Evolutionary conservation across 2,329 filamentous ascomycete species (phyloP).

Genomic region (Alternaria arborescens): DNA sequence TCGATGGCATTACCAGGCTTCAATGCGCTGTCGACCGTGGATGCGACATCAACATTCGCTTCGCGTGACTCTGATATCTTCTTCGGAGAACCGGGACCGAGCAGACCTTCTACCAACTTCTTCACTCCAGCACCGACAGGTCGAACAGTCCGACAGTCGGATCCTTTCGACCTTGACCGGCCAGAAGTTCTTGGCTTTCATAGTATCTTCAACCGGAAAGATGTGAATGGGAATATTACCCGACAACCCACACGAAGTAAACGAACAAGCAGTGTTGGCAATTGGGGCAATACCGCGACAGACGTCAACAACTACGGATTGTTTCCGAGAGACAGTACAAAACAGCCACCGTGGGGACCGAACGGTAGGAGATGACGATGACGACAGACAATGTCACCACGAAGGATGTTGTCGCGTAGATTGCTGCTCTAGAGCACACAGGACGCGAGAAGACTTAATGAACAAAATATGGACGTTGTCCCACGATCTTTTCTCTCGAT

Average conservation of each 20-base stretch:
- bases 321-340: slow-evolving; percentile 27
- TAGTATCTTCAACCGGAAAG: slow-evolving; percentile 33
- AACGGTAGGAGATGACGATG: slow-evolving; percentile 30
- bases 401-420: not conserved
- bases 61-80: slow-evolving; percentile 39
- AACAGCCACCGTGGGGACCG: slow-evolving; percentile 28
- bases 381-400: slow-evolving; percentile 1
- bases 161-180: slow-evolving; percentile 53
- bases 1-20: slow-evolving; percentile 32
- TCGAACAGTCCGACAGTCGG: slow-evolving; percentile 48
- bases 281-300: slow-evolving; percentile 30
- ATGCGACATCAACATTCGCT: slow-evolving; percentile 31
- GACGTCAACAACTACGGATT: slow-evolving; percentile 21
- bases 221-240: slow-evolving; percentile 42
- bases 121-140: slow-evolving; percentile 30
- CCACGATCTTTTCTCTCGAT: slow-evolving; percentile 15
- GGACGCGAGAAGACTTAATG: slow-evolving; percentile 14
- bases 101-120: slow-evolving; percentile 40
- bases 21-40: slow-evolving; percentile 22
- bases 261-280: slow-evolving; percentile 40
- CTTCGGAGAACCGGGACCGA: slow-evolving; percentile 49
- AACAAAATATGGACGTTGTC: slow-evolving; percentile 6
- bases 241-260: slow-evolving; percentile 38
- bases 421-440: slow-evolving; percentile 5
- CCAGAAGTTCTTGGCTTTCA: slow-evolving; percentile 51